Evolutionary conservation across 371 early-diverging fungal species (phyloP).

Genomic region (Vairimorpha ceranae): DNA sequence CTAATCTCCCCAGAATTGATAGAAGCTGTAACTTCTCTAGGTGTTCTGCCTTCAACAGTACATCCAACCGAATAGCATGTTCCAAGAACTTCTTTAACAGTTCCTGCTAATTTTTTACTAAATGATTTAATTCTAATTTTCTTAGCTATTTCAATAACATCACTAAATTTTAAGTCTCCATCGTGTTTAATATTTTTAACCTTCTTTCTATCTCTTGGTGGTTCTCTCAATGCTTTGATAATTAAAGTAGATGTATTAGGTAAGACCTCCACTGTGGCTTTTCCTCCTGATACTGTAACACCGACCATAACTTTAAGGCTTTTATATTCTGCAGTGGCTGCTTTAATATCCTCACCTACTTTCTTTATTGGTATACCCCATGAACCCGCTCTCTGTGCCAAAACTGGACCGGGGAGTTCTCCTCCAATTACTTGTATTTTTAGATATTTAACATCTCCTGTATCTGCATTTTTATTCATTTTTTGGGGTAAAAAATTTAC

Average conservation of each 20-base stretch:
- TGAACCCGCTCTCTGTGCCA: constrained; percentile 98
- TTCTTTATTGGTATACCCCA: constrained; percentile 98
- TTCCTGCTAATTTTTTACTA: constrained; percentile 75
- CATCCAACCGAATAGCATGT: constrained; percentile 87
- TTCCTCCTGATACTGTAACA: constrained; percentile 97
- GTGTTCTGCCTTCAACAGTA: constrained; percentile 81
- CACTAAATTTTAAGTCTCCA: constrained; percentile 65
- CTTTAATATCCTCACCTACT: constrained; percentile 99
- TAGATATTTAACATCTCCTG: constrained; percentile 35
- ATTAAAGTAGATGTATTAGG: constrained; percentile 92
- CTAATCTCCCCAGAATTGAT: constrained; percentile 74
- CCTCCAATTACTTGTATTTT: constrained; percentile 73
- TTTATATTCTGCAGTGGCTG: constrained; percentile 95
- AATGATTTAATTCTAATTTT: constrained; percentile 79
- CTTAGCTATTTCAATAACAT: constrained; percentile 88
- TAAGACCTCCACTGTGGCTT: constrained; percentile 88
- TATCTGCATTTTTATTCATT: constrained; percentile 18
- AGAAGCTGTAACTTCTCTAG: constrained; percentile 70
- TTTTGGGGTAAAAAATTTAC: background rate
- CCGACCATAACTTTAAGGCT: constrained; percentile 92
- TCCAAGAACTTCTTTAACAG: constrained; percentile 94
- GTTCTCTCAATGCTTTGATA: constrained; percentile 93
- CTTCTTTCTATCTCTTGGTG: constrained; percentile 89
- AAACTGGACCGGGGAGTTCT: constrained; percentile 92
- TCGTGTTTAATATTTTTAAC: constrained; percentile 80